Conservation (phyloP, 2,329 filamentous ascomycete species). For the Camptophora hylomeconis region DNA sequence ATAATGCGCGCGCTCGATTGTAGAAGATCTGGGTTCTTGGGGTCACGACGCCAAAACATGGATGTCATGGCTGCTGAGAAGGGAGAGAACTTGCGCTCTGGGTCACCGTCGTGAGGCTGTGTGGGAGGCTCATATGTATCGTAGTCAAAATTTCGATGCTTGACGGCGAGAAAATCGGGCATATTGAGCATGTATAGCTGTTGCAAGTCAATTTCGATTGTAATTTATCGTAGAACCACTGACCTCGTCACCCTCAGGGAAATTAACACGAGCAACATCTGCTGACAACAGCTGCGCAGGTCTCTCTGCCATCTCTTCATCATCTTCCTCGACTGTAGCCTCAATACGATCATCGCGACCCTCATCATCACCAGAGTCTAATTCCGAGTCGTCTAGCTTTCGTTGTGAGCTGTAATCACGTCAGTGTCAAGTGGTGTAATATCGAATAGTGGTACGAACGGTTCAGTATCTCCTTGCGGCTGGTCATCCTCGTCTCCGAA, state of each 20-base stretch:
- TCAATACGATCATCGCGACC: constrained; percentile 40
- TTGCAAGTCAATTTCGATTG: too few species aligned
- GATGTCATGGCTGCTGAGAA: constrained; percentile 53
- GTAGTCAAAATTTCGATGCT: constrained; percentile 47
- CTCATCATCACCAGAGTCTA: constrained; percentile 52
- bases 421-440: constrained; percentile 3
- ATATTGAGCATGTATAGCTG: constrained; percentile 53
- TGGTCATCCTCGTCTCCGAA: constrained; percentile 36
- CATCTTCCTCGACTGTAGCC: constrained; percentile 32
- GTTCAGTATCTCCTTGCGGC: constrained; percentile 3
- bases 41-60: constrained; percentile 52
- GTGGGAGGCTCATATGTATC: constrained; percentile 47
- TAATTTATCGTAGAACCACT: too few species aligned
- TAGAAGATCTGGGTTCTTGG: constrained; percentile 40
- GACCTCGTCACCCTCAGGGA: constrained; percentile 46
- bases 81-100: constrained; percentile 39
- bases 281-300: constrained; percentile 24
- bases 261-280: constrained; percentile 39
- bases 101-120: constrained; percentile 39
- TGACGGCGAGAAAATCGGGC: constrained; percentile 49
- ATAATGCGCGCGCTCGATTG: constrained; percentile 55
- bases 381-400: constrained; percentile 46
- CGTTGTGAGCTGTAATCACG: constrained; percentile 21
- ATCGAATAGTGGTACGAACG: constrained; percentile 5
- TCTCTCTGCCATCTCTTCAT: constrained; percentile 27